Conservation (phyloP, 164 flowering plant genomes). For the Magnolia officinalis region DNA sequence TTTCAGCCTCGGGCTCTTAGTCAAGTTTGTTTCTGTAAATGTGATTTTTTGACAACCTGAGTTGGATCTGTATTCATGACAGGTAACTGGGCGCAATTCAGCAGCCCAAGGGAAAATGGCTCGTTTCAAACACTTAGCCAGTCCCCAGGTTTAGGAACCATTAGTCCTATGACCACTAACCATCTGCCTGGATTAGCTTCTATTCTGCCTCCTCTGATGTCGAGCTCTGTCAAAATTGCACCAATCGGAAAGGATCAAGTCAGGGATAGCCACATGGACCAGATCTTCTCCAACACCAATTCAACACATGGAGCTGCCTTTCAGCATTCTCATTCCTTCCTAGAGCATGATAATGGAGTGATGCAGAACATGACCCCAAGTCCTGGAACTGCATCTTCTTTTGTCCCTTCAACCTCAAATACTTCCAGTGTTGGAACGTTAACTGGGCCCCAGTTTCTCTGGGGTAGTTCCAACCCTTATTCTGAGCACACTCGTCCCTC, state of each 20-base stretch:
- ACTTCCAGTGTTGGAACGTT: constrained; percentile 61
- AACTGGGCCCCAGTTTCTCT: constrained; percentile 84
- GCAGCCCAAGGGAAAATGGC: constrained; percentile 62
- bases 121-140: constrained; percentile 50
- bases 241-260: constrained; percentile 72
- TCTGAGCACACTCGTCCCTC: constrained; percentile 50
- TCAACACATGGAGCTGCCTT: constrained; percentile 34
- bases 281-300: constrained; percentile 29
- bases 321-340: constrained; percentile 64
- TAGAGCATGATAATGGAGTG: constrained; percentile 30
- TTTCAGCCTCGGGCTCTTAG: neutral
- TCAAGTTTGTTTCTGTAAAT: neutral
- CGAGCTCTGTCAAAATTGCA: constrained; percentile 58
- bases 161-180: constrained; percentile 54
- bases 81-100: constrained; percentile 77
- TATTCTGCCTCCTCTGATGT: constrained; percentile 47
- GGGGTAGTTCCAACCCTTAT: constrained; percentile 77
- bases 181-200: constrained; percentile 71
- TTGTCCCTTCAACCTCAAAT: constrained; percentile 55
- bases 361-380: constrained; percentile 35
- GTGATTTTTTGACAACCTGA: constrained; percentile 7
- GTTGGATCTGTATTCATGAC: constrained; percentile 16
- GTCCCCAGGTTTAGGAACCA: constrained; percentile 49
- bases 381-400: constrained; percentile 48
- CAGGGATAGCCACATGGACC: constrained; percentile 43